Evolutionary conservation across 202 grass and related monocot genomes (phyloP), one percentile per base, ranked within the genome.

Genomic region (Cymbopogon flexuosus): DNA sequence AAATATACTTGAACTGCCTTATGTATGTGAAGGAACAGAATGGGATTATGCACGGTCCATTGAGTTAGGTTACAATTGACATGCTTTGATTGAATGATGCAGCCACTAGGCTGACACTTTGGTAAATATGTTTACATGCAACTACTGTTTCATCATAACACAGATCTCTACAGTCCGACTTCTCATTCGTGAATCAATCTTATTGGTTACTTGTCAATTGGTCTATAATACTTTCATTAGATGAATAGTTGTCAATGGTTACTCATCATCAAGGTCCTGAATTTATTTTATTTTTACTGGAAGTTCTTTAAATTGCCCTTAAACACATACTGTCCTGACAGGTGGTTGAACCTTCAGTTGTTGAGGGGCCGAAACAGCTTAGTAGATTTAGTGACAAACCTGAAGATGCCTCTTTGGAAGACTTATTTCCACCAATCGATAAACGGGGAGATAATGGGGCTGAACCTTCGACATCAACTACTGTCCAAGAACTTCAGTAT

Each of bases 301-400:
- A 51, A 69, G 52, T 61, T 63, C 16, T 64, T 80, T 63, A 64
- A 71, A 64, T 79, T 83, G 41, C 13, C 21, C 54, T 78, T 70
- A 51, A 76, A 70, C 54, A 3, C 33, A 46, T 70, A 16, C 18
- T 45, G 3, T 76, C 6, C 72, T 77, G 12, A 43, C 79, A 99
- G 92, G 84, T 91, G 56, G 72, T 47, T 68, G 93, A 83, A 75
- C 83, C 84, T 84, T 87, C 83, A 83, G 51, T 65, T 77, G 54
- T 63, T 82, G 83, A 87, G 27, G 86, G 74, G 63, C 66, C 24
- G 52, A 78, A 86, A 68, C 84, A 83, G 70, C 76, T 98, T 54
- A 91, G 82, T 62, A 92, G 90, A 82, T 98, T 98, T 84, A 95
- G 96, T 59, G 96, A 98, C 62, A 92, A 90, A 69, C 92, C 96